phyloP scores from a whole-genome alignment of 176 grass and related monocot species.

The Aegilops sharonensis region DNA sequence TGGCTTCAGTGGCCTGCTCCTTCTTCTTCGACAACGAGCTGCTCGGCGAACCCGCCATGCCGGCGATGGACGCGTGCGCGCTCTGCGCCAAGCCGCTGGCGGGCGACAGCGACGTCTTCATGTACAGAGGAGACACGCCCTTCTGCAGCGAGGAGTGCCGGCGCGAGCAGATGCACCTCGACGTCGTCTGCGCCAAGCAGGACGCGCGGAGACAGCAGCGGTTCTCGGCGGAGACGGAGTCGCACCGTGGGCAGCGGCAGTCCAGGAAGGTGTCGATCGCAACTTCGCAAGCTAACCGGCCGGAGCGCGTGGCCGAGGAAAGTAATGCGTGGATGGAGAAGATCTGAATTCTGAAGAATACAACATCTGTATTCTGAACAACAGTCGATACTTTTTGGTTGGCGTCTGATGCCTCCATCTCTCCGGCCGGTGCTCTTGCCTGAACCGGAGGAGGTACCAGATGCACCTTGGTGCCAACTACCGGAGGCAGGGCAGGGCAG shows the following conservation, averaged over 20 bases:
- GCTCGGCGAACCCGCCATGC: not conserved
- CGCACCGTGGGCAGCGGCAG: not conserved
- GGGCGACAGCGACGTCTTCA: slow-evolving; percentile 60
- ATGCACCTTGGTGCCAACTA: too few species aligned
- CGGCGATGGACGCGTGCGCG: slow-evolving; percentile 52
- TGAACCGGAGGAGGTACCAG: too few species aligned
- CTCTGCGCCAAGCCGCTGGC: slow-evolving; percentile 50
- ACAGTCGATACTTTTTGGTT: too few species aligned
- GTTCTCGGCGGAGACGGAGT: not conserved
- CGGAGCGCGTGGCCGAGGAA: too few species aligned
- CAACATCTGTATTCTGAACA: too few species aligned
- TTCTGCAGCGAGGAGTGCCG: slow-evolving; percentile 79
- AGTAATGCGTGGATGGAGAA: too few species aligned
- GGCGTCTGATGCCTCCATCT: too few species aligned
- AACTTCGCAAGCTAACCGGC: not conserved
- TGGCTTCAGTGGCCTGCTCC: not conserved
- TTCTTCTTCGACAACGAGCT: slow-evolving; percentile 51
- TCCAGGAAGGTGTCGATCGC: slow-evolving; percentile 24
- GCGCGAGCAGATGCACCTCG: slow-evolving; percentile 58
- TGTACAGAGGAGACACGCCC: slow-evolving; percentile 73
- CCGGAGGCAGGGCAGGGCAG: too few species aligned
- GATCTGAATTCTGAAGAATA: too few species aligned
- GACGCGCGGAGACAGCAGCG: not conserved
- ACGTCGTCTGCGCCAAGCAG: slow-evolving; percentile 15
- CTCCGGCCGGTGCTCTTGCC: too few species aligned